phyloP scores from a whole-genome alignment of 495 filamentous ascomycete species.

The Saxophila tyrrhenica region DNA sequence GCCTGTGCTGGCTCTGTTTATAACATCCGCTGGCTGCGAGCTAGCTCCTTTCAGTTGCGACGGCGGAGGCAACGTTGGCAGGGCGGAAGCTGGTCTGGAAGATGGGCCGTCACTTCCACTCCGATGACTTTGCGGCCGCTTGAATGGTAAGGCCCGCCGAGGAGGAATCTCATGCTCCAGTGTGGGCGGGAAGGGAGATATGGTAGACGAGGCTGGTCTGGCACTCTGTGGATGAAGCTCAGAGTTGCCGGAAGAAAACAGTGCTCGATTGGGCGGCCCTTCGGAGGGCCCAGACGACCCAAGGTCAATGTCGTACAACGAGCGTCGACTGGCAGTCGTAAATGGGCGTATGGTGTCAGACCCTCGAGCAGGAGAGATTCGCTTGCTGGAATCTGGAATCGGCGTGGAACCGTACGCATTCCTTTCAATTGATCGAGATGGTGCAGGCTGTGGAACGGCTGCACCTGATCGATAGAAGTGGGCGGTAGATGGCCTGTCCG shows the following conservation, averaged over 20 bases:
- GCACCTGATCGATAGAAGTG: background rate
- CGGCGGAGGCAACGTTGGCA: conserved; percentile 22
- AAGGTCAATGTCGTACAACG: background rate
- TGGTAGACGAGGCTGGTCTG: background rate
- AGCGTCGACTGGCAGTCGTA: background rate
- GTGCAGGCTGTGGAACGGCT: background rate
- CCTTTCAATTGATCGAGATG: too few relatives aligned
- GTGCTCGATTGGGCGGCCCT: background rate
- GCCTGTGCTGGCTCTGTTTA: background rate
- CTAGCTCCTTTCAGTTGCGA: too few relatives aligned
- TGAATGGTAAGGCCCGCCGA: conserved; percentile 30
- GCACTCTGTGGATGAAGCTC: background rate
- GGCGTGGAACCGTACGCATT: too few relatives aligned
- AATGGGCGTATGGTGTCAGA: too few relatives aligned
- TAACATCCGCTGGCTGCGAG: too few relatives aligned
- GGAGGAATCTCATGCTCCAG: conserved; percentile 22
- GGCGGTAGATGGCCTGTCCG: background rate
- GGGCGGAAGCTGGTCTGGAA: conserved; percentile 13
- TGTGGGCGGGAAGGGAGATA: conserved; percentile 1
- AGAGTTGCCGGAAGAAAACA: background rate
- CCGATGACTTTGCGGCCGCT: conserved; percentile 3
- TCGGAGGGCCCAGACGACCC: background rate
- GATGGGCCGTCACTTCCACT: conserved; percentile 1
- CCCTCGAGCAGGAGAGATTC: too few relatives aligned
- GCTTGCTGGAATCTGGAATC: too few relatives aligned